Evolutionary conservation across 176 grass and related monocot genomes (phyloP).

Genomic region (Musa schizocarpa): DNA sequence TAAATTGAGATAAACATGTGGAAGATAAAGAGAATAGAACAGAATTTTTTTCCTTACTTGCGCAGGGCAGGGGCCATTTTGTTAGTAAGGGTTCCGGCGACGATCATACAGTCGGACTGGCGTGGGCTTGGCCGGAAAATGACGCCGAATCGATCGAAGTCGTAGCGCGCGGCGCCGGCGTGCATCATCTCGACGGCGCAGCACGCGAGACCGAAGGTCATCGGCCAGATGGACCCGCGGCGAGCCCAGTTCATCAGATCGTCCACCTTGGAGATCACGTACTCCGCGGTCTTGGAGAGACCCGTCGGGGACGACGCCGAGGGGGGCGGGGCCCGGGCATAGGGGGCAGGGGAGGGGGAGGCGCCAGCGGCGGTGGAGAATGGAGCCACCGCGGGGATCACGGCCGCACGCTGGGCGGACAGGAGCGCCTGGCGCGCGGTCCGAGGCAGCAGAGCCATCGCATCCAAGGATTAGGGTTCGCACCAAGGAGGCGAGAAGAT

Average conservation of each 20-base stretch:
- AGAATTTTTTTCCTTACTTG: conserved; percentile 32
- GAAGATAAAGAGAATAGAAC: background rate
- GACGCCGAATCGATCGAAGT: conserved; percentile 87
- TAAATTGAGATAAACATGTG: background rate
- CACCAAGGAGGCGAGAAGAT: no score
- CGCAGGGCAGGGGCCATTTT: conserved; percentile 97
- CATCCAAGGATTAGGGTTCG: conserved; percentile 9
- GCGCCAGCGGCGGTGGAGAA: conserved; percentile 36
- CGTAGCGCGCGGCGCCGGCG: conserved; percentile 79
- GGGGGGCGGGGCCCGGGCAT: conserved; percentile 27
- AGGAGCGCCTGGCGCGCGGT: conserved; percentile 62
- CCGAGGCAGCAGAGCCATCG: conserved; percentile 76
- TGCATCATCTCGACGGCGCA: conserved; percentile 99
- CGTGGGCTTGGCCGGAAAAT: conserved; percentile 90
- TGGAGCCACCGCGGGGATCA: background rate
- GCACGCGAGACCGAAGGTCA: conserved; percentile 95
- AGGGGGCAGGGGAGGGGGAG: conserved; percentile 13
- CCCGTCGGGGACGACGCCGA: conserved; percentile 35
- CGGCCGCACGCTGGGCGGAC: conserved; percentile 27
- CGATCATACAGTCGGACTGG: conserved; percentile 97
- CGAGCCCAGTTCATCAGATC: conserved; percentile 95
- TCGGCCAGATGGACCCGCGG: conserved; percentile 85
- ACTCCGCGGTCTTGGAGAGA: conserved; percentile 72
- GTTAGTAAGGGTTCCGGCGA: conserved; percentile 89
- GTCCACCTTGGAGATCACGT: conserved; percentile 92